Percentiles rank a stretch among this genome's conserved stretches.
phyloP scores from a whole-genome alignment of 441 rosid genomes.

The Pelargonium myrrhifolium region DNA sequence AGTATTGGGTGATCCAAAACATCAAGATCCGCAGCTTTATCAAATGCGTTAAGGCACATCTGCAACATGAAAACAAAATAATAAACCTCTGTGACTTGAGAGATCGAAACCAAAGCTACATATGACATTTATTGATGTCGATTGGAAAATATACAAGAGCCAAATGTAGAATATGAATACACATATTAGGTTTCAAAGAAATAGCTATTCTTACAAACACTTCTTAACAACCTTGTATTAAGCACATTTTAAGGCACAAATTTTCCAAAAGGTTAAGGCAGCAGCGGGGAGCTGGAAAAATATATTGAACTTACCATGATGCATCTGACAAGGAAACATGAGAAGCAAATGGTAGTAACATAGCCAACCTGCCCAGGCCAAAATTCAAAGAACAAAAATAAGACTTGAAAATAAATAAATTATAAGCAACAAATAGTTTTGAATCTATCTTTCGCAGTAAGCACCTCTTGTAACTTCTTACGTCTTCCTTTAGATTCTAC shows the following conservation, averaged over 20 bases:
- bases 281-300: background rate
- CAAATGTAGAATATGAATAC: background rate
- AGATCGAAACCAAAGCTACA: background rate
- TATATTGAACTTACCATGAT: slow-evolving; percentile 53
- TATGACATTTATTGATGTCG: background rate
- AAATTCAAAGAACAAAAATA: slow-evolving; percentile 15
- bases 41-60: slow-evolving; percentile 84
- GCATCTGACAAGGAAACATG: slow-evolving; percentile 82
- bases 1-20: slow-evolving; percentile 77
- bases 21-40: slow-evolving; percentile 67
- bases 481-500: slow-evolving; percentile 89
- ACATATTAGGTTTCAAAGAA: background rate
- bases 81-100: background rate
- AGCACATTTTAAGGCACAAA: background rate
- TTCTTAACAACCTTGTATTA: background rate
- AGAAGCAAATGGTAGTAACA: slow-evolving; percentile 79
- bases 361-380: slow-evolving; percentile 70
- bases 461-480: slow-evolving; percentile 85
- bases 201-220: background rate
- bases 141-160: background rate
- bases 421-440: background rate
- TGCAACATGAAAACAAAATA: slow-evolving; percentile 23
- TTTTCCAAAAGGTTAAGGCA: background rate
- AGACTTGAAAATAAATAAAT: background rate
- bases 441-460: slow-evolving; percentile 1